These are phyloP conservation scores for Pyrenochaeta sp. DNA, from an alignment of 2,329 filamentous ascomycete species.

Conservation along the genomic window DNA sequence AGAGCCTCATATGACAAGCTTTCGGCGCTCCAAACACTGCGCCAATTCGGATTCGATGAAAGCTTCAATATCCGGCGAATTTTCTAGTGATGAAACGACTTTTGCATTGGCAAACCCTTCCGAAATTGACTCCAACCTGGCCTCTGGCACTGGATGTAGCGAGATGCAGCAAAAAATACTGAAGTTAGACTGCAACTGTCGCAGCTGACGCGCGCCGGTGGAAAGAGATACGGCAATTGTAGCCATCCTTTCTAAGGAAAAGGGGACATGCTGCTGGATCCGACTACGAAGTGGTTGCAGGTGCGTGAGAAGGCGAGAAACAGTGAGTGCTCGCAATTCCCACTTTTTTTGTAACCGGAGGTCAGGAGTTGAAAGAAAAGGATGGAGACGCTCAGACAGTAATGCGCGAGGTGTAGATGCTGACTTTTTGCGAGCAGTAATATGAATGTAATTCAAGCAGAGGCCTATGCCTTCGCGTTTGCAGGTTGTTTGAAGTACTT, in stretches of 20 bases:
- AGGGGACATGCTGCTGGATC: too few relatives aligned
- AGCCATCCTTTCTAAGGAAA: too few relatives aligned
- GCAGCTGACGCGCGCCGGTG: constrained; percentile 8
- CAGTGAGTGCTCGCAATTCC: not conserved
- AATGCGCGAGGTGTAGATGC: not conserved
- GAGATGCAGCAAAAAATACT: constrained; percentile 33
- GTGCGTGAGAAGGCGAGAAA: not conserved
- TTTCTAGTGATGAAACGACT: constrained; percentile 28
- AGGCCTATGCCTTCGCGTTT: constrained; percentile 31
- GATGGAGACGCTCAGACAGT: not conserved
- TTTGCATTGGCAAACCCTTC: constrained; percentile 6
- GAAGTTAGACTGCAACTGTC: constrained; percentile 29
- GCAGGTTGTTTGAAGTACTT: constrained; percentile 70
- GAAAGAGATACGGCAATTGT: too few relatives aligned
- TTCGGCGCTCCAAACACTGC: constrained; percentile 22
- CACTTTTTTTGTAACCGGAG: not conserved
- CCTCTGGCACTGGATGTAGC: constrained; percentile 26
- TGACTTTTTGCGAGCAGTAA: not conserved
- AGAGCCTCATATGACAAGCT: constrained; percentile 34
- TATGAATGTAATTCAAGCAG: not conserved
- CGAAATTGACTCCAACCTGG: constrained; percentile 9
- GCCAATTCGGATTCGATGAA: constrained; percentile 40
- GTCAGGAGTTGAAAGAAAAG: not conserved
- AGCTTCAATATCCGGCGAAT: constrained; percentile 27
- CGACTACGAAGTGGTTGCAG: too few relatives aligned